These are phyloP conservation scores for Crithidia brevicula DNA, from an alignment of 208 protist genomes.

Conservation along the genomic window DNA sequence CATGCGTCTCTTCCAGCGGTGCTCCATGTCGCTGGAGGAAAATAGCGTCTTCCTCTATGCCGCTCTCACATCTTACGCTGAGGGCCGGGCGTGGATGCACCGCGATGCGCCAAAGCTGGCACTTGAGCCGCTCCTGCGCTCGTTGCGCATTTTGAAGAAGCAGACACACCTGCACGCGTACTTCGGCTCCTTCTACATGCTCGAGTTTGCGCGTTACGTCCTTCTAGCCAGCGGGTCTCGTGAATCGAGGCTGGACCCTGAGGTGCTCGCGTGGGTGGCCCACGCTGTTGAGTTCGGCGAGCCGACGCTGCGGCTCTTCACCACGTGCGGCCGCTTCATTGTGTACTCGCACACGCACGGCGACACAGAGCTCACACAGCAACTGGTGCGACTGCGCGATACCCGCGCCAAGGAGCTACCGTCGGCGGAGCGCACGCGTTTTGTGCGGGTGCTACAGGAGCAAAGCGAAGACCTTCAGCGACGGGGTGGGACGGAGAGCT, in stretches of 20 bases:
- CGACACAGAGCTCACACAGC: conserved; percentile 38
- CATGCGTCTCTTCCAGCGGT: conserved; percentile 30
- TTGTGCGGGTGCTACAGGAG: conserved; percentile 36
- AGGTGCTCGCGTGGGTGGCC: conserved; percentile 37
- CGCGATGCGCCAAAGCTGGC: conserved; percentile 34
- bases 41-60: conserved; percentile 1
- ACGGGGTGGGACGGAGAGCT: conserved; percentile 37
- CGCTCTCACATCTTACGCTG: conserved; percentile 16
- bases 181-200: conserved; percentile 42
- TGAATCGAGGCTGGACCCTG: conserved; percentile 33
- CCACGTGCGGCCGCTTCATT: conserved; percentile 45
- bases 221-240: conserved; percentile 25
- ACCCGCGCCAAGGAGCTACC: conserved; percentile 38
- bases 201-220: conserved; percentile 43
- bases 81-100: conserved; percentile 36
- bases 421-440: conserved; percentile 29
- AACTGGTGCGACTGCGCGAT: conserved; percentile 32
- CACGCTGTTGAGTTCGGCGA: conserved; percentile 41
- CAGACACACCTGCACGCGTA: conserved; percentile 46
- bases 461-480: conserved; percentile 42
- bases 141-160: conserved; percentile 26
- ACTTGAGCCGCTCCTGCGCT: conserved; percentile 36
- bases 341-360: conserved; percentile 34
- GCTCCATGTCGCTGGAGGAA: conserved; percentile 25
- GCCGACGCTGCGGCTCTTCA: conserved; percentile 51